phyloP scores from a whole-genome alignment of 2,329 filamentous ascomycete genomes.

The Colletotrichum simmondsii region DNA sequence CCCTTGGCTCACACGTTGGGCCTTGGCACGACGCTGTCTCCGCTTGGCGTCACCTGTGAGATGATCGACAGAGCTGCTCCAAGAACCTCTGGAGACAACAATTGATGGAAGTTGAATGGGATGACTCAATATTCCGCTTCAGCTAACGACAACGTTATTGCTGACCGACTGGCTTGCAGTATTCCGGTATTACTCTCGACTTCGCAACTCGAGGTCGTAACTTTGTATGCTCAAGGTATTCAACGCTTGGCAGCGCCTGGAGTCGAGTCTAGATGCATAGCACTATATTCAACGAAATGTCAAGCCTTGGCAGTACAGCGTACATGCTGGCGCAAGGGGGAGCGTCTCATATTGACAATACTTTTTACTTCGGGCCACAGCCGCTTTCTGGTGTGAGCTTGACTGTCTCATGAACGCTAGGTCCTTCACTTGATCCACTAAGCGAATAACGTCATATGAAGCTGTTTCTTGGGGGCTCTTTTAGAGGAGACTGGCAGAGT shows the following conservation, averaged over 20 bases:
- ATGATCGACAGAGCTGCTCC: background rate
- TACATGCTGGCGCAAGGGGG: conserved; percentile 10
- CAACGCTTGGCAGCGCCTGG: background rate
- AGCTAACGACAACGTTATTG: too few relatives aligned
- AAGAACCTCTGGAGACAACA: background rate
- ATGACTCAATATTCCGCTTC: too few relatives aligned
- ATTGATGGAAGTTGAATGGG: too few relatives aligned
- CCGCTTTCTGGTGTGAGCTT: background rate
- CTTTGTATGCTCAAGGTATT: background rate
- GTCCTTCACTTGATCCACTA: background rate
- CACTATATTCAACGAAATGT: conserved; percentile 18
- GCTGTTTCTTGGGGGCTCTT: background rate
- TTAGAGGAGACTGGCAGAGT: background rate
- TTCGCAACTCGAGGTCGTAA: too few relatives aligned
- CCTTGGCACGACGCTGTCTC: conserved; percentile 14
- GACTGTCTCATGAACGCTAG: background rate
- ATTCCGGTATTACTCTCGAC: background rate
- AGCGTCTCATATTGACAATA: conserved; percentile 24
- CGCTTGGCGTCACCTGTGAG: background rate
- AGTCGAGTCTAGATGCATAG: background rate
- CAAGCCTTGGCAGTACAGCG: conserved; percentile 14
- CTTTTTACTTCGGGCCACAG: background rate
- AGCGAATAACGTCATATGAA: background rate
- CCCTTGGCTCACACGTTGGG: conserved; percentile 20
- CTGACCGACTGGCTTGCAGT: background rate